Evolutionary conservation across 306 rosid genomes (phyloP), one percentile per base, ranked within the genome.

Genomic region (Vicia villosa): DNA sequence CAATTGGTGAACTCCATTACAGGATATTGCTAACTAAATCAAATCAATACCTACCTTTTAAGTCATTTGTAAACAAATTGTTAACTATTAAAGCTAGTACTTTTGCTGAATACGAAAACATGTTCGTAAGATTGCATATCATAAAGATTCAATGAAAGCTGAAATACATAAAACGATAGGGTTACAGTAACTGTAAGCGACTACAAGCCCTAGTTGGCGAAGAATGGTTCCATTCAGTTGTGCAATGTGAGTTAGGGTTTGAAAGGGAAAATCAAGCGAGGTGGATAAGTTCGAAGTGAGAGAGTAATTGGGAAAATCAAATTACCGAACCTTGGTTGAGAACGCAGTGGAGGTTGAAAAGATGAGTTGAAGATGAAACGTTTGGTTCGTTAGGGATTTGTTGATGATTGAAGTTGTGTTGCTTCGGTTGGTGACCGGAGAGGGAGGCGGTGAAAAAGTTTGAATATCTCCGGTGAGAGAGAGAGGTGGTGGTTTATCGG

Each of bases 321-420:
- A 30, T 4, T 5, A 1, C 38, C 67, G 9, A 62, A 63, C 41
- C 61, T n/a, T 41, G 77, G 71, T 28, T 40, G 17, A 22, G 47
- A 77, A 59, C 28, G 14, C 49, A 36, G 65, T 24, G 28, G 28
- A 26, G 62, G 81, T 54, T 65, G 66, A 72, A 40, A 40, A 56
- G 55, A 28, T 77, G 74, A 71, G 79, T 71, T 32, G 69, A 80
- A 56, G 58, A 58, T 7, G 64, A 30, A 47, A 49, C 63, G 38
- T 3, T 34, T 72, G 28, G 67, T 16, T 42, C 19, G 77, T 73
- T 81, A 88, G 87, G 88, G 84, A 69, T 61, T 32, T 8, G 37
- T 32, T 32, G 37, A 32, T 32, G 37, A 32, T 22, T 72, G 14
- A 58, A 16, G n/a, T n/a, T n/a, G 21, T 40, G 60, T 15, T 47